Evolutionary conservation across 2,329 filamentous ascomycete genomes (phyloP).

Genomic region (Cercospora beticola): DNA sequence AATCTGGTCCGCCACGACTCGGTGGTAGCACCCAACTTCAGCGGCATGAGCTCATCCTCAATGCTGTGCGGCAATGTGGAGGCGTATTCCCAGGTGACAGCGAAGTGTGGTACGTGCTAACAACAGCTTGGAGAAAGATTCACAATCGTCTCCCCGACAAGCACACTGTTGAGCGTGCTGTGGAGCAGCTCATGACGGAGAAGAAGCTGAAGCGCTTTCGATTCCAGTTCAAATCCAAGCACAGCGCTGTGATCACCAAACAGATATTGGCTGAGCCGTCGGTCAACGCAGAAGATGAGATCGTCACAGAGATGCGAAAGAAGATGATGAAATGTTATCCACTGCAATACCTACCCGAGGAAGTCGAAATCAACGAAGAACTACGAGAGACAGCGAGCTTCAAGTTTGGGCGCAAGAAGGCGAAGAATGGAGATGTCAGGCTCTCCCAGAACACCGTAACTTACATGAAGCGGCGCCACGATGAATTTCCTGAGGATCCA

Average conservation of each 20-base stretch:
- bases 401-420: slow-evolving; percentile 12
- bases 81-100: slow-evolving; percentile 57
- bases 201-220: slow-evolving; percentile 54
- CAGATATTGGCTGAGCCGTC: slow-evolving; percentile 51
- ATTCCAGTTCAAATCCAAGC: slow-evolving; percentile 52
- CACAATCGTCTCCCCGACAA: slow-evolving; percentile 51
- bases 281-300: slow-evolving; percentile 45
- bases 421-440: slow-evolving; percentile 1
- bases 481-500: slow-evolving; percentile 7
- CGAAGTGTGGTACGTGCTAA: slow-evolving; percentile 57
- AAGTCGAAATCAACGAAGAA: slow-evolving; percentile 42
- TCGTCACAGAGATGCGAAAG: slow-evolving; percentile 51
- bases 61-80: slow-evolving; percentile 54
- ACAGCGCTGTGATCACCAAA: slow-evolving; percentile 51
- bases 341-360: slow-evolving; percentile 47
- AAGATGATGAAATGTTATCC: slow-evolving; percentile 51
- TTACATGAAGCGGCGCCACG: slow-evolving; percentile 1
- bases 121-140: slow-evolving; percentile 52
- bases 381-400: slow-evolving; percentile 13
- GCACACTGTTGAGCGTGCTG: slow-evolving; percentile 51
- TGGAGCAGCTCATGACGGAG: slow-evolving; percentile 52
- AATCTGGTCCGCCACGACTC: background rate
- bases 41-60: slow-evolving; percentile 53
- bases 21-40: slow-evolving; percentile 24
- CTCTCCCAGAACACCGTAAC: background rate